phyloP scores from a whole-genome alignment of 2,329 filamentous ascomycete species.

The Aspergillus sp. region DNA sequence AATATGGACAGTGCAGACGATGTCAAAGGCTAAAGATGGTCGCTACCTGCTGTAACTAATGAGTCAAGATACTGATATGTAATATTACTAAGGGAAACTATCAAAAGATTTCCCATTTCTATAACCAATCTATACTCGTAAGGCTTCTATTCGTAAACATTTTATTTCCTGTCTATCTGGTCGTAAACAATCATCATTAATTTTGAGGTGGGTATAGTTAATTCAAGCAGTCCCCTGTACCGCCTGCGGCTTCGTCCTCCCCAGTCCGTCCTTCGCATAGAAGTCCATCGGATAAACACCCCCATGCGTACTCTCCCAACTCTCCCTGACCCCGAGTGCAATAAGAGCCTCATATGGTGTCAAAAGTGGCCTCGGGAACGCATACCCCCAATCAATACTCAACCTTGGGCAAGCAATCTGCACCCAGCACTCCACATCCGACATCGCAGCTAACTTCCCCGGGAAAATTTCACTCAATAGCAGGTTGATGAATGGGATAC shows the following conservation, averaged over 20 bases:
- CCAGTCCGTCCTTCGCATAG: constrained; percentile 87
- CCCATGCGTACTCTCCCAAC: constrained; percentile 62
- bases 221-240: constrained; percentile 7
- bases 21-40: constrained; percentile 28
- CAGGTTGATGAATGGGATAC: constrained; percentile 80
- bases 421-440: constrained; percentile 95
- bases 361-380: constrained; percentile 81
- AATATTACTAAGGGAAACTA: constrained; percentile 16
- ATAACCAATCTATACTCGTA: not conserved
- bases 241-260: constrained; percentile 58
- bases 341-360: constrained; percentile 95
- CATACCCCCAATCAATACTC: constrained; percentile 99
- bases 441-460: constrained; percentile 89
- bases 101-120: not conserved
- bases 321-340: constrained; percentile 75
- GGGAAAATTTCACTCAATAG: constrained; percentile 95
- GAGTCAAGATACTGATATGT: constrained; percentile 21
- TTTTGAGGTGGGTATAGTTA: not conserved
- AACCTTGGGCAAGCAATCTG: constrained; percentile 95
- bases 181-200: not conserved
- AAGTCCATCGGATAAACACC: constrained; percentile 97
- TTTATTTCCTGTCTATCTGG: not conserved
- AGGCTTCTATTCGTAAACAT: not conserved
- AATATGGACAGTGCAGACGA: constrained; percentile 39
- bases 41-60: constrained; percentile 14